These are phyloP conservation scores for Pseudonitzschia pungens DNA, from an alignment of 108 stramenopile species.

Conservation along the genomic window DNA sequence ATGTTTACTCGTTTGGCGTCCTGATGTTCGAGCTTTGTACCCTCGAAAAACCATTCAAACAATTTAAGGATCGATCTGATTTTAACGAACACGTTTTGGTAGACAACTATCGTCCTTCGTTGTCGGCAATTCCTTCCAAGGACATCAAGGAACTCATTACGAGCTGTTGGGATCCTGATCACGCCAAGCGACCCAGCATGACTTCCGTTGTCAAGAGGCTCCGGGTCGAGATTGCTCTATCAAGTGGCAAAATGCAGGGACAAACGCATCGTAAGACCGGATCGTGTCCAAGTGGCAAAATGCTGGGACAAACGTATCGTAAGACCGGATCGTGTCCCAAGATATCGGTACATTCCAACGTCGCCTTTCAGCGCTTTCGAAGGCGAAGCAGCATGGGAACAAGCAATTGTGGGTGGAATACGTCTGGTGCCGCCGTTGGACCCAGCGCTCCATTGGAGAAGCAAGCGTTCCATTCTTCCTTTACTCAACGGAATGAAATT, in stretches of 20 bases:
- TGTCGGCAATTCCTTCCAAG: conserved; percentile 33
- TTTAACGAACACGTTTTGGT: conserved; percentile 42
- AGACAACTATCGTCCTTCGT: conserved; percentile 37
- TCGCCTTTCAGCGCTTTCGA: too few species aligned
- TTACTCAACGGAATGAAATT: too few species aligned
- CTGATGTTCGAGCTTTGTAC: conserved; percentile 53
- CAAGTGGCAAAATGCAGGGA: not conserved
- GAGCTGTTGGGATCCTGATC: conserved; percentile 45
- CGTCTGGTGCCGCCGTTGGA: too few species aligned
- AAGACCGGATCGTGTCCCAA: too few species aligned
- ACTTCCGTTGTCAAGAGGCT: conserved; percentile 35
- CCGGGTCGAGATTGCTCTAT: conserved; percentile 15
- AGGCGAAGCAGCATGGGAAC: too few species aligned
- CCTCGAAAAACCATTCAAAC: conserved; percentile 45
- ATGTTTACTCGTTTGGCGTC: conserved; percentile 61
- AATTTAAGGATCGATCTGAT: conserved; percentile 30
- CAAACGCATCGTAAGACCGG: too few species aligned
- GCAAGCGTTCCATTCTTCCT: too few species aligned
- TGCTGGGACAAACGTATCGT: too few species aligned
- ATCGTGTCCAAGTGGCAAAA: too few species aligned
- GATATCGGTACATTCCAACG: too few species aligned
- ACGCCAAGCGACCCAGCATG: conserved; percentile 44
- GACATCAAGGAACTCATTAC: conserved; percentile 35
- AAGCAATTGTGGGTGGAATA: too few species aligned
- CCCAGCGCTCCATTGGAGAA: too few species aligned